Base-by-base conservation (phyloP, 2,329 filamentous ascomycete genomes). In the Aphanoascus verrucosus region DNA sequence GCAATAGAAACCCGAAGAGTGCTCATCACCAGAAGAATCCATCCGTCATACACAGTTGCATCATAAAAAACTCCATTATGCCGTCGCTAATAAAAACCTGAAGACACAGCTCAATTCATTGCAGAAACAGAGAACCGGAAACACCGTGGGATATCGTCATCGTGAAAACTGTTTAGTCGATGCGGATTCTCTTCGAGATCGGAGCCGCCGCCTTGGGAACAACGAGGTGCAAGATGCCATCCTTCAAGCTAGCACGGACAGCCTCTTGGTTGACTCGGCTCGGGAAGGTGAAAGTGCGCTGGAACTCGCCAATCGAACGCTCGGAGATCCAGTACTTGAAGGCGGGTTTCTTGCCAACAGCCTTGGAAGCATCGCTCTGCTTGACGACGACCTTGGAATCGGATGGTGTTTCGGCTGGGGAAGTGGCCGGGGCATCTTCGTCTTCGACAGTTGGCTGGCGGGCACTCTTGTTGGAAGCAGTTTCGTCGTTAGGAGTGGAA, bases 191-290 rank as follows among this genome's bases (percentile, higher is more conserved):
- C 67, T 75, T 76, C 35, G 70, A 61, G 55, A 68, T 67, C 8
- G 73, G 73, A 14, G 71, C 70, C 49, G 72, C 60, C 46, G 74
- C 73, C 66, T 82, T 82, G 0, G 79, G 79, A 5, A 82, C 73
- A 12, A 75, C 59, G 32, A 82, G 71, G 28, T 69, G 74, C 51
- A 82, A 64, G 46, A 82, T 74, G 11, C 79, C 79, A 61, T 82
- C 75, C 69, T 76, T 81, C 65, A 82, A 62, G 55, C 70, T 77
- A 6, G 79, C 79, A 64, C 74, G 79, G 57, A 82, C 79, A 17
- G 64, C 68, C 48, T 82, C 77, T 63, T 81, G 78, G 58, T 82
- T 74, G 28, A 82, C 74, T 17, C 75, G 68, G 1, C 69, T 67
- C 1, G 79, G 74, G 69, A 82, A 82, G 50, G 67, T 72, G 64